Percentiles rank a stretch among this genome's conserved stretches.
These are phyloP conservation scores for Kurtzmaniella cleridarum DNA, from an alignment of 805 yeast species.

Conservation along the genomic window DNA sequence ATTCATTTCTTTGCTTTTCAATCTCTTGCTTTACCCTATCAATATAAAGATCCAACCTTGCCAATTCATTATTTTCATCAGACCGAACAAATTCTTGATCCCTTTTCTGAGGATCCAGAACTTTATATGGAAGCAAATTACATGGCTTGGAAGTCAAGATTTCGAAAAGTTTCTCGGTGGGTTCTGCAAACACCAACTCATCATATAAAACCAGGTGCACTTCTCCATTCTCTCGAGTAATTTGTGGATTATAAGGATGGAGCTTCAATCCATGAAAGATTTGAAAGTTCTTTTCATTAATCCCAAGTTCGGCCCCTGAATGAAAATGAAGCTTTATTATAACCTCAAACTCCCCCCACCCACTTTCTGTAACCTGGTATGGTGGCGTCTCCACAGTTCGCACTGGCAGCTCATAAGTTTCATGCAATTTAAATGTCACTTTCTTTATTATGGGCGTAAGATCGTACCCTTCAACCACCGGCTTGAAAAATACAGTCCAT, in stretches of 20 bases:
- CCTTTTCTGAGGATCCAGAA: constrained; percentile 26
- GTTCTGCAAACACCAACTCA: constrained; percentile 92
- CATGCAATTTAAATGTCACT: constrained; percentile 93
- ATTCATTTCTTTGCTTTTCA: constrained; percentile 35
- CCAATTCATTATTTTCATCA: constrained; percentile 37
- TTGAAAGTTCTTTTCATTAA: constrained; percentile 77
- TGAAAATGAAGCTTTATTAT: constrained; percentile 81
- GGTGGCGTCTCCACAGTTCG: constrained; percentile 87
- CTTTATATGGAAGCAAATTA: constrained; percentile 42
- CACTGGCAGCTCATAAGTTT: constrained; percentile 84
- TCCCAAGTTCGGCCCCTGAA: constrained; percentile 58
- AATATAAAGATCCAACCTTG: constrained; percentile 34
- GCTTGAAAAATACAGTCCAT: constrained; percentile 93
- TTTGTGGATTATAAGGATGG: constrained; percentile 70
- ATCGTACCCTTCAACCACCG: constrained; percentile 63
- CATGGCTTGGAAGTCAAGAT: constrained; percentile 65
- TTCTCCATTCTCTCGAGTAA: constrained; percentile 34
- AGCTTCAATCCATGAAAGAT: constrained; percentile 85
- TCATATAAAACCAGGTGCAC: constrained; percentile 58
- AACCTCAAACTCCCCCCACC: constrained; percentile 99
- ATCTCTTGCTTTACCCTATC: constrained; percentile 35
- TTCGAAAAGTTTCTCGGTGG: constrained; percentile 84
- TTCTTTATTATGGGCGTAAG: constrained; percentile 75
- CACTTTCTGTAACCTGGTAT: constrained; percentile 92
- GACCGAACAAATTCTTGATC: constrained; percentile 38